Conservation (phyloP, 345 rosid species). For the Salix purpurea region DNA sequence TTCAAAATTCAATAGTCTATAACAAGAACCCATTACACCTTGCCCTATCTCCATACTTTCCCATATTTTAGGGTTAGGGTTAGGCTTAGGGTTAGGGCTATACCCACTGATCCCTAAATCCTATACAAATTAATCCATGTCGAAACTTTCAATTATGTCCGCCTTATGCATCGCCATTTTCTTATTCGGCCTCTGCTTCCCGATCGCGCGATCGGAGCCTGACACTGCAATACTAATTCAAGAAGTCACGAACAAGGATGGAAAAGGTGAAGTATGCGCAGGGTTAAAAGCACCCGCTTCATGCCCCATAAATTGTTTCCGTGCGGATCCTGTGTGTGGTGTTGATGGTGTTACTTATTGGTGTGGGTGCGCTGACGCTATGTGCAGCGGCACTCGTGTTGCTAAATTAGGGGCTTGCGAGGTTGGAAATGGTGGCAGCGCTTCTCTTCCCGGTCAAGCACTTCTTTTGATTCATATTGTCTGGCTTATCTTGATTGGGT, state of each 20-base stretch:
- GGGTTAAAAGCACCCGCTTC: slow-evolving; percentile 35
- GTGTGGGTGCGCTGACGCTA: slow-evolving; percentile 92
- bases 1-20: too few species aligned
- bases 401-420: slow-evolving; percentile 73
- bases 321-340: slow-evolving; percentile 88
- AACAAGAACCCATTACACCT: background rate
- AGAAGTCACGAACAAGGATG: slow-evolving; percentile 31
- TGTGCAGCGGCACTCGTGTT: slow-evolving; percentile 59
- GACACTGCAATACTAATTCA: slow-evolving; percentile 19
- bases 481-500: slow-evolving; percentile 82
- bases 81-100: slow-evolving; percentile 10
- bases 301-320: slow-evolving; percentile 82
- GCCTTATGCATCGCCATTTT: background rate
- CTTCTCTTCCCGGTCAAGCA: slow-evolving; percentile 81
- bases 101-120: background rate
- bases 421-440: slow-evolving; percentile 60
- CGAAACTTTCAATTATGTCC: background rate
- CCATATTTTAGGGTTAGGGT: slow-evolving; percentile 2
- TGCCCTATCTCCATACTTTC: background rate
- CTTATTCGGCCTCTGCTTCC: background rate
- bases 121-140: background rate
- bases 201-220: slow-evolving; percentile 23
- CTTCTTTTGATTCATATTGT: slow-evolving; percentile 83
- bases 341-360: slow-evolving; percentile 83
- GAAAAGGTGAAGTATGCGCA: slow-evolving; percentile 35